A percentile compares a stretch with the other conserved stretches of the same genome.
These are phyloP conservation scores for Nakaseomyces sp. DNA, from an alignment of 1,139 yeast genomes.

Conservation along the genomic window DNA sequence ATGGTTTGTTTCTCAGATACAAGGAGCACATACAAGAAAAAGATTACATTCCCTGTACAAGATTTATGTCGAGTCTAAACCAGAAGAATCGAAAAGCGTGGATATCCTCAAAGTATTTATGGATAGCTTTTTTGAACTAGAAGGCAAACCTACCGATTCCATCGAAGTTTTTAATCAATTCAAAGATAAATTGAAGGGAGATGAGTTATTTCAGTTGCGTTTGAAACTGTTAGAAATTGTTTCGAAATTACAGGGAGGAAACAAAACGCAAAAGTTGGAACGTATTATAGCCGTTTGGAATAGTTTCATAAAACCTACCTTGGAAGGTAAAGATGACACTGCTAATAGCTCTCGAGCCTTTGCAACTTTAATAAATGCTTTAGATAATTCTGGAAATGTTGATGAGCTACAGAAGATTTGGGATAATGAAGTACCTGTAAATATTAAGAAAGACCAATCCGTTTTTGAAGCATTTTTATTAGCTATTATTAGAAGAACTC, in stretches of 20 bases:
- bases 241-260: conserved; percentile 14
- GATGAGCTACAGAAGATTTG: conserved; percentile 18
- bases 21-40: background rate
- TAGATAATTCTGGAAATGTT: conserved; percentile 16
- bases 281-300: conserved; percentile 30
- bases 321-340: conserved; percentile 17
- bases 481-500: conserved; percentile 12
- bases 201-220: background rate
- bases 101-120: conserved; percentile 20
- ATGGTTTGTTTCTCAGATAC: conserved; percentile 9
- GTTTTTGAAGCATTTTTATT: conserved; percentile 20
- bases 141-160: conserved; percentile 17
- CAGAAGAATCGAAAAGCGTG: conserved; percentile 11
- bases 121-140: conserved; percentile 14
- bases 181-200: conserved; percentile 7
- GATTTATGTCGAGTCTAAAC: background rate
- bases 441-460: conserved; percentile 14
- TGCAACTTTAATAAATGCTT: conserved; percentile 18
- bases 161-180: conserved; percentile 19
- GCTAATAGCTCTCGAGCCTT: conserved; percentile 11
- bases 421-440: conserved; percentile 21
- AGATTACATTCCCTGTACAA: background rate
- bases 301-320: conserved; percentile 17
- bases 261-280: conserved; percentile 13
- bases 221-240: conserved; percentile 18